phyloP scores from a whole-genome alignment of 345 rosid genomes.

The Melaleuca alternifolia region DNA sequence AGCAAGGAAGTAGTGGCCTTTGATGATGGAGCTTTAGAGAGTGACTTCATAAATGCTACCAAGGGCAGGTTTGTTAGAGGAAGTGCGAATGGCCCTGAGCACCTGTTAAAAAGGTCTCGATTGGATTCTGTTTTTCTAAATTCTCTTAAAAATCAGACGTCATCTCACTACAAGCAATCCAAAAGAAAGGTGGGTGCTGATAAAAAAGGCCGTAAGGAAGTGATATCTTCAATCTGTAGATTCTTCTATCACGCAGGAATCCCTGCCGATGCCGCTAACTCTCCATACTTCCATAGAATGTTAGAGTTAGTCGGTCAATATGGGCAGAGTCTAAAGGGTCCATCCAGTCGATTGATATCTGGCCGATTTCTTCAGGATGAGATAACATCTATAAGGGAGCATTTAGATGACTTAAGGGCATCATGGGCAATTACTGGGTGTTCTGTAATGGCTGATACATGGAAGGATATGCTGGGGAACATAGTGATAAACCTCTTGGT shows the following conservation, averaged over 20 bases:
- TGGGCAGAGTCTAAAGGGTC: slow-evolving; percentile 34
- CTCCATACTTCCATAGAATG: slow-evolving; percentile 49
- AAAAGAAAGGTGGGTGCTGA: slow-evolving; percentile 15
- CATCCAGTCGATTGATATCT: slow-evolving; percentile 32
- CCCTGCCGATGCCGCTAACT: slow-evolving; percentile 40
- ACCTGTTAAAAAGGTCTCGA: slow-evolving; percentile 17
- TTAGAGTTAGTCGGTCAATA: slow-evolving; percentile 48
- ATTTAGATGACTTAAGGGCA: slow-evolving; percentile 27
- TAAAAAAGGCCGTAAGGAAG: slow-evolving; percentile 37
- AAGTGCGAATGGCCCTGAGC: slow-evolving; percentile 9
- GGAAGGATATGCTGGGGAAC: slow-evolving; percentile 57
- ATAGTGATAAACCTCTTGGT: slow-evolving; percentile 46
- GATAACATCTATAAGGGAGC: slow-evolving; percentile 22
- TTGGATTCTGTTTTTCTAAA: slow-evolving; percentile 29
- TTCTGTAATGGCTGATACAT: slow-evolving; percentile 53
- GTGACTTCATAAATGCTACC: slow-evolving; percentile 7
- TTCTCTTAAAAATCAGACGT: slow-evolving; percentile 8
- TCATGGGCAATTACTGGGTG: slow-evolving; percentile 50
- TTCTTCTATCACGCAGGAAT: slow-evolving; percentile 58
- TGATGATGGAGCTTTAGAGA: slow-evolving; percentile 8
- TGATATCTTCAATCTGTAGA: slow-evolving; percentile 40
- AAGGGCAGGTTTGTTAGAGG: slow-evolving; percentile 1
- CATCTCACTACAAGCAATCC: slow-evolving; percentile 11
- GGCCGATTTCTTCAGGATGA: slow-evolving; percentile 46
- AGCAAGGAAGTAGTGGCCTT: slow-evolving; percentile 3